phyloP scores from a whole-genome alignment of 2,329 filamentous ascomycete species.

The Ramichloridium luteum region DNA sequence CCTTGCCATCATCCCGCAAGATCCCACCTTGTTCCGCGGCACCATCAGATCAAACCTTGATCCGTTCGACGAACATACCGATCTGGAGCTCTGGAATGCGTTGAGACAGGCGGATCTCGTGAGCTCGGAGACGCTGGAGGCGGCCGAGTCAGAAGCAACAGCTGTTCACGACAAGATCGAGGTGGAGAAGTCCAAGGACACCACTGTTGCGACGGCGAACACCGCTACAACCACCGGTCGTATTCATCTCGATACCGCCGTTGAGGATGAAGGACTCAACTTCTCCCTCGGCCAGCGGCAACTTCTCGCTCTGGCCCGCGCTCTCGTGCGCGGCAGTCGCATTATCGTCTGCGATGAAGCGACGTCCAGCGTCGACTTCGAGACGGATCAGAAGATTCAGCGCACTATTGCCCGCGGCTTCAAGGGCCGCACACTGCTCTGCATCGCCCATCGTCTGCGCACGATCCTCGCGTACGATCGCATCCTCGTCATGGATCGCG shows the following conservation, averaged over 20 bases:
- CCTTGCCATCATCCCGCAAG: slow-evolving; percentile 67
- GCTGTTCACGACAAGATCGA: too few relatives aligned
- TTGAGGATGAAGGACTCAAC: slow-evolving; percentile 91
- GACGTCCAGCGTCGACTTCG: slow-evolving; percentile 85
- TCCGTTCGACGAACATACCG: slow-evolving; percentile 65
- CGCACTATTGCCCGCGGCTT: slow-evolving; percentile 75
- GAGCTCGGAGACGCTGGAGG: slow-evolving; percentile 35
- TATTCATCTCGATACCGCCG: slow-evolving; percentile 69
- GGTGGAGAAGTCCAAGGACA: not conserved
- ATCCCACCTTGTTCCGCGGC: slow-evolving; percentile 70
- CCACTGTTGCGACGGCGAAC: not conserved
- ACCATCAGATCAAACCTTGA: slow-evolving; percentile 71
- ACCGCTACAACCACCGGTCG: slow-evolving; percentile 34
- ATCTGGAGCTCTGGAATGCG: slow-evolving; percentile 66
- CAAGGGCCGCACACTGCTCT: slow-evolving; percentile 73
- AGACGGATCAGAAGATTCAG: slow-evolving; percentile 94
- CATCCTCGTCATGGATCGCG: slow-evolving; percentile 92
- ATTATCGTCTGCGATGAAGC: slow-evolving; percentile 98
- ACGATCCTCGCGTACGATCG: slow-evolving; percentile 89
- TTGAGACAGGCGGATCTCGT: slow-evolving; percentile 67
- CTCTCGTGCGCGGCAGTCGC: slow-evolving; percentile 71
- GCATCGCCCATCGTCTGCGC: slow-evolving; percentile 81
- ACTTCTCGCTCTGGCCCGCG: slow-evolving; percentile 85
- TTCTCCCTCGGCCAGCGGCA: slow-evolving; percentile 92
- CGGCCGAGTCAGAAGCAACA: slow-evolving; percentile 19